phyloP scores from a whole-genome alignment of 345 rosid species.

The Boechera divaricarpa region DNA sequence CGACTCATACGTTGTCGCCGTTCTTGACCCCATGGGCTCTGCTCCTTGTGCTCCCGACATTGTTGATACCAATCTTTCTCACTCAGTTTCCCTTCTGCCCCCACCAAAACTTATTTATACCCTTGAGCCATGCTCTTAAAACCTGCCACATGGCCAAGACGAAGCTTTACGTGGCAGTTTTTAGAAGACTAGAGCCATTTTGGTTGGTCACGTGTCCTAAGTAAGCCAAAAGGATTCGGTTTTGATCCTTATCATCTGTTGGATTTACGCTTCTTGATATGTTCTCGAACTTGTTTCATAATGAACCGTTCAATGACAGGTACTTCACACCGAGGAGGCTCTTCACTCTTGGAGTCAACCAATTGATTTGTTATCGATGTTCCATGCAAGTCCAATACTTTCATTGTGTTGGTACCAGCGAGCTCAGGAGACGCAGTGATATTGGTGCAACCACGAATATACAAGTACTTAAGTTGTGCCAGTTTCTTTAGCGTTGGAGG shows the following conservation, averaged over 20 bases:
- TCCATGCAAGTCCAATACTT: slow-evolving; percentile 39
- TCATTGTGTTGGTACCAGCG: slow-evolving; percentile 27
- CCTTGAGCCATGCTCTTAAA: neutral
- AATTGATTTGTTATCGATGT: slow-evolving; percentile 29
- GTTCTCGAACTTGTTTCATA: slow-evolving; percentile 35
- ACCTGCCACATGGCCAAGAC: slow-evolving; percentile 16
- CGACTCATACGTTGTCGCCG: slow-evolving; percentile 58
- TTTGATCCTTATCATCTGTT: slow-evolving; percentile 24
- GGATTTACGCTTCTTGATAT: slow-evolving; percentile 29
- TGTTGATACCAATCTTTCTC: neutral
- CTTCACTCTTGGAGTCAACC: neutral
- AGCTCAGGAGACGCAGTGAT: slow-evolving; percentile 38
- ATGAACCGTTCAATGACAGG: slow-evolving; percentile 35
- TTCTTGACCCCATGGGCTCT: slow-evolving; percentile 60
- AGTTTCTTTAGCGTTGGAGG: slow-evolving; percentile 34
- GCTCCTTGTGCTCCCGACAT: slow-evolving; percentile 80
- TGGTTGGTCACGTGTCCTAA: slow-evolving; percentile 20
- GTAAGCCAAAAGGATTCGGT: neutral
- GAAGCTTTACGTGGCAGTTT: slow-evolving; percentile 5
- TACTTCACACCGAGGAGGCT: slow-evolving; percentile 34
- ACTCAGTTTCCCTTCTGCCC: neutral
- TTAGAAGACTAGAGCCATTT: neutral
- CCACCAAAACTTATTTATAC: slow-evolving; percentile 5
- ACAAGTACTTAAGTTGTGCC: slow-evolving; percentile 33
- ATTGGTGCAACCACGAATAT: slow-evolving; percentile 37